Evolutionary conservation across 768 basidiomycete species (phyloP).

Genomic region (Russula brevipes): DNA sequence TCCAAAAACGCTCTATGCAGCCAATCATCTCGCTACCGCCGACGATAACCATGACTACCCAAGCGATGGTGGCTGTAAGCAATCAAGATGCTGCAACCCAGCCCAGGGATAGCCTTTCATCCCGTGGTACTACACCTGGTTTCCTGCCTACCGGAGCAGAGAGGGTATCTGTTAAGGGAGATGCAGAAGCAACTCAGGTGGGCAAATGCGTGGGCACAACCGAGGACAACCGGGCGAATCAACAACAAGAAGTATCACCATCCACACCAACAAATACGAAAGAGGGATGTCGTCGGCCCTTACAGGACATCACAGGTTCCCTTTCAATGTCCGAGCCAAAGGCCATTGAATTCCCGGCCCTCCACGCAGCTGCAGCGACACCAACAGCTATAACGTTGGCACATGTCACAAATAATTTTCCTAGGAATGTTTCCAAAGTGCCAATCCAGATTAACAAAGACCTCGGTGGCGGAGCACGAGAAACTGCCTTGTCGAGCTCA

Average conservation of each 20-base stretch:
- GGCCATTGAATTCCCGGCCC: not conserved
- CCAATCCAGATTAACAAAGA: not conserved
- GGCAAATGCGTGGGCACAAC: not conserved
- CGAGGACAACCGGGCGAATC: not conserved
- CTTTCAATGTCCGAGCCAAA: not conserved
- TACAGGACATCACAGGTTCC: conserved; percentile 4
- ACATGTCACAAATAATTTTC: not conserved
- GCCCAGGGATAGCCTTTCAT: not conserved
- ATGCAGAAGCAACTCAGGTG: not conserved
- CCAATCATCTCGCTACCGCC: not conserved
- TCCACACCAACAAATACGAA: no score
- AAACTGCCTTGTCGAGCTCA: not conserved
- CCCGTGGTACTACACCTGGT: not conserved
- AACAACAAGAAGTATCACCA: not conserved
- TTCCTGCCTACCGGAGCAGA: not conserved
- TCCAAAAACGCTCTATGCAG: not conserved
- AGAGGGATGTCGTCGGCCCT: not conserved
- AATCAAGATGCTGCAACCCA: not conserved
- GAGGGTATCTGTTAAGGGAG: not conserved
- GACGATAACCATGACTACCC: not conserved
- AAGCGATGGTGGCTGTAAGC: not conserved
- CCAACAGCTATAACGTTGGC: not conserved
- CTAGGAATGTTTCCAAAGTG: not conserved
- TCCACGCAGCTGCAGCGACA: no score
- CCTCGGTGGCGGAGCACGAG: not conserved